Conservation (phyloP, 2,329 filamentous ascomycete species). For the Pleurostoma richardsiae region DNA sequence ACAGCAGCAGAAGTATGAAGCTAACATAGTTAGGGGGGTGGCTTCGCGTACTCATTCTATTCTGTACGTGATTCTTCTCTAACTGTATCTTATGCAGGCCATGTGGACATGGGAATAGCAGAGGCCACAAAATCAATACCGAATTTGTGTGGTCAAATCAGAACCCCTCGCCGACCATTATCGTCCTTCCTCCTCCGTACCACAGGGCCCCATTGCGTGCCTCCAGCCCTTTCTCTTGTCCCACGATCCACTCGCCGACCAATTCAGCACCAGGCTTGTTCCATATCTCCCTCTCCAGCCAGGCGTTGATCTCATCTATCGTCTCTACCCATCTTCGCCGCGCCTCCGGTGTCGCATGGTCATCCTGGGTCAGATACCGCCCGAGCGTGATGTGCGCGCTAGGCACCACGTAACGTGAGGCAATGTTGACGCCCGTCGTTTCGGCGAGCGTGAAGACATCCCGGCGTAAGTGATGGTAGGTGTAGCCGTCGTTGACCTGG, state of each 20-base stretch:
- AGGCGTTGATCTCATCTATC: constrained; percentile 73
- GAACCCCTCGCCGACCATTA: constrained; percentile 59
- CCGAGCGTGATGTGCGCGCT: constrained; percentile 87
- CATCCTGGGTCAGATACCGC: constrained; percentile 66
- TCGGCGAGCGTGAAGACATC: constrained; percentile 65
- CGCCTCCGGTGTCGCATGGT: constrained; percentile 54
- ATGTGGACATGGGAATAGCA: too few relatives aligned
- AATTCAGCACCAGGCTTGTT: constrained; percentile 37
- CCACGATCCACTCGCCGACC: constrained; percentile 77
- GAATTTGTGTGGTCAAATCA: constrained; percentile 20
- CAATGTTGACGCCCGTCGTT: constrained; percentile 62
- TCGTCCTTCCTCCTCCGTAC: constrained; percentile 78
- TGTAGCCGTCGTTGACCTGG: constrained; percentile 58
- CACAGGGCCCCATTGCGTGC: constrained; percentile 71
- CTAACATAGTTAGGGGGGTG: too few relatives aligned
- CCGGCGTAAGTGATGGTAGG: constrained; percentile 84
- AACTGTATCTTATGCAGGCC: too few relatives aligned
- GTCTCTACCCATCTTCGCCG: constrained; percentile 60
- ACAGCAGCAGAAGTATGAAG: too few relatives aligned
- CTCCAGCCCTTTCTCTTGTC: constrained; percentile 77
- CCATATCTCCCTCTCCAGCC: constrained; percentile 70
- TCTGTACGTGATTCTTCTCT: too few relatives aligned
- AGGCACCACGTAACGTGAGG: constrained; percentile 79
- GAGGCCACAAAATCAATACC: too few relatives aligned
- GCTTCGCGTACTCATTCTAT: too few relatives aligned